A percentile compares a stretch with the other conserved stretches of the same genome.
Conservation (phyloP, 805 yeast species). For the Kuraishia hungarica region DNA sequence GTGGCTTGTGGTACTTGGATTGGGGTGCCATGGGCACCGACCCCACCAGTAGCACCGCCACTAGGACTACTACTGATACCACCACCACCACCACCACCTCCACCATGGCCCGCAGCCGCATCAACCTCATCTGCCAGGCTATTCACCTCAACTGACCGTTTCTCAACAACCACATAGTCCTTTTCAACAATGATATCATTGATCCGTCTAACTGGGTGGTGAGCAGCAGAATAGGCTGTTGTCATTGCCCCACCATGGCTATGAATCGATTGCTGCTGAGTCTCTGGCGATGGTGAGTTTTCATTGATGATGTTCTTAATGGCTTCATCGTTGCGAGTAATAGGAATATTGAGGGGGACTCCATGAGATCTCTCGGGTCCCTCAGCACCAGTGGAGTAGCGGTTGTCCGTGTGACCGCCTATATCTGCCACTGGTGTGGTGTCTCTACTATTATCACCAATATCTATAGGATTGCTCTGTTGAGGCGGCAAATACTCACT, state of each 20-base stretch:
- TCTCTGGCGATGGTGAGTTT: constrained; percentile 35
- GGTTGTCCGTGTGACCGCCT: no score
- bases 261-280: constrained; percentile 8
- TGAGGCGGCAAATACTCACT: constrained; percentile 54
- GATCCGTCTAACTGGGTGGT: constrained; percentile 1
- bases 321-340: constrained; percentile 28
- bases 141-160: constrained; percentile 90
- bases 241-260: background rate
- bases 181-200: constrained; percentile 52
- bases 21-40: constrained; percentile 6
- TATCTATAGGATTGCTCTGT: no score
- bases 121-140: constrained; percentile 92
- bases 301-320: constrained; percentile 34
- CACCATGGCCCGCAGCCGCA: constrained; percentile 30
- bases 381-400: no score
- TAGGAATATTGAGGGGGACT: no score
- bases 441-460: no score
- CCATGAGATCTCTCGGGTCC: no score
- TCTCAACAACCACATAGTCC: constrained; percentile 92
- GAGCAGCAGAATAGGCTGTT: background rate
- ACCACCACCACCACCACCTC: no score
- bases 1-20: background rate
- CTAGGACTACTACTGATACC: constrained; percentile 21
- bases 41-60: constrained; percentile 35
- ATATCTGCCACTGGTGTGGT: no score